Evolutionary conservation across 495 filamentous ascomycete species (phyloP).

Genomic region (Aspergillus cristatus): DNA sequence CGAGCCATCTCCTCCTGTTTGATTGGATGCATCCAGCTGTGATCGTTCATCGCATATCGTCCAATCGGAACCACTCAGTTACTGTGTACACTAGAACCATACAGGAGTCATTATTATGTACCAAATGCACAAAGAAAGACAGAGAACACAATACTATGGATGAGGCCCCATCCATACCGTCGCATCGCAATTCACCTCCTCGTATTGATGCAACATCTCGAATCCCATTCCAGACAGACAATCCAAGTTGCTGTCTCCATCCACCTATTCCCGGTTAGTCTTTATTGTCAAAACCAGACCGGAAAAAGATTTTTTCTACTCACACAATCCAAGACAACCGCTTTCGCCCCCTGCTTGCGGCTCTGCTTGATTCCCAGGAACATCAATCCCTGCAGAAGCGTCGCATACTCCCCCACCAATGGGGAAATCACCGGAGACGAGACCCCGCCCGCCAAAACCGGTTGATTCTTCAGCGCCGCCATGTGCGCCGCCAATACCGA

Average conservation of each 20-base stretch:
- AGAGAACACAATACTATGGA: slow-evolving; percentile 10
- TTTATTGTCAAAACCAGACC: neutral
- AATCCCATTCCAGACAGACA: slow-evolving; percentile 69
- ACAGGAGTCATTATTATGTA: slow-evolving; percentile 26
- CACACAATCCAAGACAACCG: slow-evolving; percentile 70
- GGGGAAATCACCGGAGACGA: slow-evolving; percentile 71
- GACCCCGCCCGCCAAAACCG: slow-evolving; percentile 56
- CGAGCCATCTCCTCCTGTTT: neutral
- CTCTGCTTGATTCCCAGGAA: slow-evolving; percentile 75
- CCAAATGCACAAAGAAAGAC: neutral
- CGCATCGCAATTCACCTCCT: slow-evolving; percentile 70
- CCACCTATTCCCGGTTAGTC: slow-evolving; percentile 43
- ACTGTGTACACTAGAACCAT: neutral
- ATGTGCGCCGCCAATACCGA: slow-evolving; percentile 60
- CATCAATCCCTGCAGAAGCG: slow-evolving; percentile 69
- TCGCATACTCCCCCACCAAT: slow-evolving; percentile 57
- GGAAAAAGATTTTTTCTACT: slow-evolving; percentile 25
- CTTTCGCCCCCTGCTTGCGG: slow-evolving; percentile 61
- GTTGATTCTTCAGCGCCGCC: slow-evolving; percentile 48
- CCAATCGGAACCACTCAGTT: too few species aligned
- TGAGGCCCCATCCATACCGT: slow-evolving; percentile 50
- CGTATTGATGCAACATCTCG: slow-evolving; percentile 62
- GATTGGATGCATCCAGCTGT: too few species aligned
- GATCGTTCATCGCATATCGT: too few species aligned
- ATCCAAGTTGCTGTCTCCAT: slow-evolving; percentile 62